These are phyloP conservation scores for Rhizodiscina lignyota DNA, from an alignment of 495 filamentous ascomycete species.

Conservation along the genomic window DNA sequence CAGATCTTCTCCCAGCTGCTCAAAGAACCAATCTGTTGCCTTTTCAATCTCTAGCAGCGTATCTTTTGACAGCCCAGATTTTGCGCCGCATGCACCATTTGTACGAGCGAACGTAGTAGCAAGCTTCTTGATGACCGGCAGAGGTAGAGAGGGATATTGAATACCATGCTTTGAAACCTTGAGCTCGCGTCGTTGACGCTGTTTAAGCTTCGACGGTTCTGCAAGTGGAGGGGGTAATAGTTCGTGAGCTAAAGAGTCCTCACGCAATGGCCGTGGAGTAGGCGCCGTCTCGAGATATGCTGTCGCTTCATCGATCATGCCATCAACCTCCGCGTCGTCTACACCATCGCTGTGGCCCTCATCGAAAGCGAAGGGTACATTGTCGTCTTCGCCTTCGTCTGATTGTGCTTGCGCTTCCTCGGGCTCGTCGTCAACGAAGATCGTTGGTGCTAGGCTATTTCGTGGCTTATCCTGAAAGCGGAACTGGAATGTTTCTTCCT, in stretches of 20 bases:
- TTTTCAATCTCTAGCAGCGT: slow-evolving; percentile 56
- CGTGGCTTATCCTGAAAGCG: background rate
- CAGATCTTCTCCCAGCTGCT: slow-evolving; percentile 67
- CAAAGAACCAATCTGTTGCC: slow-evolving; percentile 78
- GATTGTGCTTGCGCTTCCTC: slow-evolving; percentile 1
- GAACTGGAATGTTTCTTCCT: background rate
- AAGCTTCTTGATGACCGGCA: slow-evolving; percentile 54
- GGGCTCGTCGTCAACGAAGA: slow-evolving; percentile 18
- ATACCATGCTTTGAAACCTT: slow-evolving; percentile 58
- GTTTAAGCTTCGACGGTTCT: background rate
- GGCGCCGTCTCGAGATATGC: background rate
- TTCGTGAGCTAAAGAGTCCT: slow-evolving; percentile 2
- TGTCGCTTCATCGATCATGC: slow-evolving; percentile 17
- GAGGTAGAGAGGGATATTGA: slow-evolving; percentile 56
- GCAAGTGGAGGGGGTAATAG: background rate
- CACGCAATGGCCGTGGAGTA: slow-evolving; percentile 1
- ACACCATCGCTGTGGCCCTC: too few species aligned
- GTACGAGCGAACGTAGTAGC: slow-evolving; percentile 53
- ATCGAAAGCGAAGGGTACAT: slow-evolving; percentile 23
- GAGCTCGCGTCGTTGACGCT: slow-evolving; percentile 25
- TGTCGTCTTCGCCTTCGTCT: slow-evolving; percentile 27
- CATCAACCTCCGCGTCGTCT: slow-evolving; percentile 18
- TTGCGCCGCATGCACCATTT: slow-evolving; percentile 39
- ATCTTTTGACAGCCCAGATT: slow-evolving; percentile 55
- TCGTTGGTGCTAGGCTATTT: background rate